These are phyloP conservation scores for Lentinula lateritia DNA, from an alignment of 768 basidiomycete genomes.

Conservation along the genomic window DNA sequence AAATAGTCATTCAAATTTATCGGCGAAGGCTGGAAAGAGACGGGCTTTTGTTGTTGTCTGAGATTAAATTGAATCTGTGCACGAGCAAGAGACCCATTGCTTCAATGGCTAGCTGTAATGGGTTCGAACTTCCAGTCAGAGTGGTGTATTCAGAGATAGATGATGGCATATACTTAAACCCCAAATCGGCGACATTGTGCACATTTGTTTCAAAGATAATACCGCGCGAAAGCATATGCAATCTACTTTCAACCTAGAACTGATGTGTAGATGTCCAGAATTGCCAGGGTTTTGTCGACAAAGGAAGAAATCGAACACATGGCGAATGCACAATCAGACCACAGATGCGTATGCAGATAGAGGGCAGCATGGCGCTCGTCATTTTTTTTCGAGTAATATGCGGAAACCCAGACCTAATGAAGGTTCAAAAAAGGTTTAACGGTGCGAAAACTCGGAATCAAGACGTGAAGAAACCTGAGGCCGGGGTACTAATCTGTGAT, in stretches of 20 bases:
- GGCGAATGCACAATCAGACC: conserved; percentile 78
- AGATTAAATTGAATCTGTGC: conserved; percentile 63
- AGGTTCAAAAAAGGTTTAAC: not conserved
- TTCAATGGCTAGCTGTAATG: conserved; percentile 71
- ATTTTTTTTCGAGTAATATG: not conserved
- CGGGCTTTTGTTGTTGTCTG: conserved; percentile 18
- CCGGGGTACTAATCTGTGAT: no score
- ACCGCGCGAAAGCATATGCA: conserved; percentile 62
- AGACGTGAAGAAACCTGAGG: no score
- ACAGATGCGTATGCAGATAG: conserved; percentile 37
- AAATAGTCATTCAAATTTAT: conserved; percentile 21
- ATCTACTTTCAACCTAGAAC: conserved; percentile 56
- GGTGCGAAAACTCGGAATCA: not conserved
- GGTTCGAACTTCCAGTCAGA: not conserved
- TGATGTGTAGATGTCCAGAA: conserved; percentile 48
- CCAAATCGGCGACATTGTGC: conserved; percentile 9
- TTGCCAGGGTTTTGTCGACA: conserved; percentile 67
- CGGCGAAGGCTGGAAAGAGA: conserved; percentile 79
- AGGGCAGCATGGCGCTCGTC: conserved; percentile 8
- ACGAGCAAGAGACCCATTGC: conserved; percentile 73
- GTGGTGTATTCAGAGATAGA: no score
- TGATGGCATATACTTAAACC: no score
- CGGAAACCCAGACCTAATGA: not conserved
- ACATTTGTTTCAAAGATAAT: conserved; percentile 84
- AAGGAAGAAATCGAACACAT: conserved; percentile 72